Evolutionary conservation across 352 stramenopile species (phyloP), one percentile per base, ranked within the genome.

Genomic region (Phytophthora pseudosyringae): DNA sequence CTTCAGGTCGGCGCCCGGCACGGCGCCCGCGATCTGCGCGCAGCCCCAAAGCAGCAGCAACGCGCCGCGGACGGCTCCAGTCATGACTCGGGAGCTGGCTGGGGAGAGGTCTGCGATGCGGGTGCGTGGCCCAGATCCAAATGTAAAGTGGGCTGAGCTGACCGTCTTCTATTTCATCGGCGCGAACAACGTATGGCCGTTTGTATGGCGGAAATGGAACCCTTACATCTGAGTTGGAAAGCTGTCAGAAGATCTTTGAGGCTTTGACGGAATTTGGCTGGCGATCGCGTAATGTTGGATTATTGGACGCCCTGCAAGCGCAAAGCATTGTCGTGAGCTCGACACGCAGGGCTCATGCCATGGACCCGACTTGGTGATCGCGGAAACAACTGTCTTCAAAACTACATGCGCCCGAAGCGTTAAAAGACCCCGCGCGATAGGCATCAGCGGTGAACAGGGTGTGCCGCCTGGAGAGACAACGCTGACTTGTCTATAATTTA

Each of bases 31-130:
- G 48, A 26, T 39, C 0, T 50, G 57, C 45, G 29, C n/a, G 45
- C 31, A 69, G 47, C 43, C 60, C 51, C 58, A 73, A 28, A 73
- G 64, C 28, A 73, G 32, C 45, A 71, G 40, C 54, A 53, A 32
- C 13, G 47, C 44, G 28, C 21, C 18, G 11, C 26, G 18, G 12
- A 39, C 16, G 11, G 21, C 16, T 35, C 56, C 57, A 43, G 40
- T 54, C 64, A 72, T 72, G 26, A 18, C 18, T n/a, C 1, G 26
- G 8, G 18, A 21, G 4, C 25, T 39, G 44, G 29, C 44, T 29
- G 52, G 38, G 10, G 2, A 21, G 21, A 21, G 21, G 21, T 21
- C 21, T 21, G 21, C 21, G 21, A 21, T 21, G 1, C 2, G 21
- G 21, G 26, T 65, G 46, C 46, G 39, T 35, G 59, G 49, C 33